Evolutionary conservation across 192 early-diverging fungal genomes (phyloP).

Genomic region (Thamnidium elegans): DNA sequence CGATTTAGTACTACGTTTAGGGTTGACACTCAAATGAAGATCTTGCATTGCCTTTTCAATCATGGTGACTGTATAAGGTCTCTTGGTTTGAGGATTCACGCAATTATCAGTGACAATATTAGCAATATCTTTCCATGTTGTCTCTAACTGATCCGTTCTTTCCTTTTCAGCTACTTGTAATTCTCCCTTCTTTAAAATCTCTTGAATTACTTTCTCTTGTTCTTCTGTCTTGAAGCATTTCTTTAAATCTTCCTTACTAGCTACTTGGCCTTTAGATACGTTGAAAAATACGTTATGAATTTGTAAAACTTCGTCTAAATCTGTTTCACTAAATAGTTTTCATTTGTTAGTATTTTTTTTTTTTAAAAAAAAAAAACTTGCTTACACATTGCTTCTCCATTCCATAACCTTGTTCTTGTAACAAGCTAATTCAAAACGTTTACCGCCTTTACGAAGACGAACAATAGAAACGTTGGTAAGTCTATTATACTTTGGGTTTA

Average conservation of each 20-base stretch:
- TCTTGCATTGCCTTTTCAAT: conserved; percentile 98
- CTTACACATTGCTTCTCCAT: conserved; percentile 87
- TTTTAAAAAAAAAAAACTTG: no score
- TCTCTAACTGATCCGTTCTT: conserved; percentile 78
- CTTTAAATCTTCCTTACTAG: conserved; percentile 81
- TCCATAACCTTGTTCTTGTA: conserved; percentile 99
- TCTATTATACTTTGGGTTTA: conserved; percentile 29
- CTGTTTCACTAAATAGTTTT: conserved; percentile 71
- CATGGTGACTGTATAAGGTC: conserved; percentile 95
- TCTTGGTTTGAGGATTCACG: conserved; percentile 92
- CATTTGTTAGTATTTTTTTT: not conserved
- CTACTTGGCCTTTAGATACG: conserved; percentile 95
- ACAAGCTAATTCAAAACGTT: conserved; percentile 97
- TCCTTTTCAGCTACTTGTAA: conserved; percentile 97
- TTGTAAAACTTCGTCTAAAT: conserved; percentile 96
- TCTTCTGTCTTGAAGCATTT: conserved; percentile 91
- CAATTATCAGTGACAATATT: conserved; percentile 94
- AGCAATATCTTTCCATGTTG: conserved; percentile 88
- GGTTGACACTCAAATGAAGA: conserved; percentile 88
- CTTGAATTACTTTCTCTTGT: conserved; percentile 72
- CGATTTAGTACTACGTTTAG: conserved; percentile 84
- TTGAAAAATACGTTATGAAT: conserved; percentile 92
- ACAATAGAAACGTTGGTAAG: conserved; percentile 97
- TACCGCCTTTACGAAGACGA: conserved; percentile 92
- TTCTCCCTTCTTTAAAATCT: conserved; percentile 89